Percentiles rank a stretch among this genome's conserved stretches.
Conservation (phyloP, 345 rosid species). For the Citrus australasica region DNA sequence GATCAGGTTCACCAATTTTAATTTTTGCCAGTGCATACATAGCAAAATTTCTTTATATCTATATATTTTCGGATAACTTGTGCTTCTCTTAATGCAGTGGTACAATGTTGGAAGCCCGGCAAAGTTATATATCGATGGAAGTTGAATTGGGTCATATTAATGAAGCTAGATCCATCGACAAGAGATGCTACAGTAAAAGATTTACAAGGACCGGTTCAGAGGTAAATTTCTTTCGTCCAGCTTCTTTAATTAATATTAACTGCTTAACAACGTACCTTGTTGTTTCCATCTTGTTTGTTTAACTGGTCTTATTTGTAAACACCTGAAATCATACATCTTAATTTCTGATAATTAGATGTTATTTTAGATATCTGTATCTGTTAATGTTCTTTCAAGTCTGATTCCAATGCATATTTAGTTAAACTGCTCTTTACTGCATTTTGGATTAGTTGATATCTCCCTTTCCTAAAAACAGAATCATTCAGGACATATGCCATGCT, state of each 20-base stretch:
- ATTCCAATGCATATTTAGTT: constrained; percentile 1
- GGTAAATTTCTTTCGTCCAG: constrained; percentile 32
- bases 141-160: constrained; percentile 52
- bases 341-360: not conserved
- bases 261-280: not conserved
- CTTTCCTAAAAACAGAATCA: constrained; percentile 63
- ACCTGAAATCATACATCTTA: not conserved
- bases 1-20: constrained; percentile 45
- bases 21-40: not conserved
- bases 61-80: not conserved
- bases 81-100: constrained; percentile 46
- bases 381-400: not conserved
- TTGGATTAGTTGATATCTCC: constrained; percentile 50
- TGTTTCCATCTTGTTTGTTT: not conserved
- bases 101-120: constrained; percentile 82
- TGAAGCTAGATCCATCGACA: constrained; percentile 80
- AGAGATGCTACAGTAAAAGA: constrained; percentile 80
- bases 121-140: constrained; percentile 83
- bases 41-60: not conserved
- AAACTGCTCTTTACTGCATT: constrained; percentile 18
- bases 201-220: constrained; percentile 79
- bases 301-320: not conserved
- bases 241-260: not conserved
- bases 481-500: constrained; percentile 70
- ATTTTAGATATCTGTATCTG: not conserved